These are phyloP conservation scores for Fraxinus pennsylvanica DNA, from an alignment of 257 asterid genomes.

Conservation along the genomic window DNA sequence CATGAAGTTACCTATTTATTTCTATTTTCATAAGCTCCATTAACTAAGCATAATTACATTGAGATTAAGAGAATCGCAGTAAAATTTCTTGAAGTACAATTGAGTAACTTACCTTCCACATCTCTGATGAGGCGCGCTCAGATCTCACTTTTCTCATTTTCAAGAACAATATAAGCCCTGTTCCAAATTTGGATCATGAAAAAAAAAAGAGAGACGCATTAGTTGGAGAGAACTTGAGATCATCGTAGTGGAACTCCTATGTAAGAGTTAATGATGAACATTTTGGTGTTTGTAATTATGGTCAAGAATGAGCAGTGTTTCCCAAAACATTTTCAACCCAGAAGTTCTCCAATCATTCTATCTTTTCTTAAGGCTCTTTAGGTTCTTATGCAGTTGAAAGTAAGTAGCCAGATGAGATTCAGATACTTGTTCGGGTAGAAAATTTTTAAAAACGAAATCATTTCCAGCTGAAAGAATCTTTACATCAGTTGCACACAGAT, in stretches of 20 bases:
- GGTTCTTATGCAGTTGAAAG: neutral
- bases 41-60: neutral
- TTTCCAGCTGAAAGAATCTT: neutral
- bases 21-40: neutral
- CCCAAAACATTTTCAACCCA: neutral
- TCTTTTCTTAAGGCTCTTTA: neutral
- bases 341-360: neutral
- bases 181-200: constrained; percentile 19
- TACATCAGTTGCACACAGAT: neutral
- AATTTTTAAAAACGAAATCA: neutral
- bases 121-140: constrained; percentile 76
- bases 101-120: constrained; percentile 68
- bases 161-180: constrained; percentile 80
- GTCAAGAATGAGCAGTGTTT: neutral
- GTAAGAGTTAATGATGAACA: neutral
- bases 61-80: constrained; percentile 1
- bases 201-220: neutral
- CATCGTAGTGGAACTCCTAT: neutral
- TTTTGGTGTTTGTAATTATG: neutral
- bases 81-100: neutral
- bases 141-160: constrained; percentile 96
- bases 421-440: neutral
- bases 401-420: neutral
- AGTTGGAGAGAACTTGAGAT: constrained; percentile 10
- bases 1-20: neutral